Base-by-base conservation (phyloP, 805 yeast genomes). In the Lachancea waltii region DNA sequence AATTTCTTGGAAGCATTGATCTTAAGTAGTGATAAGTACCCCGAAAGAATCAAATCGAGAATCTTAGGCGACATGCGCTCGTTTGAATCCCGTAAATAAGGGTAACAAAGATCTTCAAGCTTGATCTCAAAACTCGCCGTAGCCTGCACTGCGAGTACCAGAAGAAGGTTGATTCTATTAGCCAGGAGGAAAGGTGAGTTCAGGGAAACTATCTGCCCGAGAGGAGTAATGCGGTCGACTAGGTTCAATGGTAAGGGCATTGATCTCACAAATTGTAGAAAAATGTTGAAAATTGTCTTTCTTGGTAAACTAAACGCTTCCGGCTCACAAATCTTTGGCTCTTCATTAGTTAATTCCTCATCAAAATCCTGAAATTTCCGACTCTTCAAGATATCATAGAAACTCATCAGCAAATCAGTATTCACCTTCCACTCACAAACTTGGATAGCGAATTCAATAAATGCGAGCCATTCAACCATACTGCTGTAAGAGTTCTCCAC, bases 331-430 rank as follows among this genome's bases (percentile, higher is more conserved):
- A 50, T 43, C 14, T 21, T 30, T 26, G 16, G 18, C 5, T 30
- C 17, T 18, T 30, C 23, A 4, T 20, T 11, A 5, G 11, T 9
- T 1, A 20, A 3, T 25, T 60, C 64, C 22, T 51, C 57, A 4
- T 35, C 35, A 38, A 51, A 60, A 30, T 60, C 54, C 16, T 41
- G 40, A 37, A 50, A 60, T 30, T 57, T 48, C 36, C 57, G 41
- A 16, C 33, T 47, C 28, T 54, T 58, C 27, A 55, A 53, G 5
- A 52, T 38, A 7, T 41, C 39, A 33, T 57, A 48, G 15, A 56
- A 31, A 8, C 28, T 33, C 41, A 79, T 73, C 19, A 85, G 62
- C 37, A 85, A 79, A 15, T 69, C 69, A 33, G 68, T 54, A 31
- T 55, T 56, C 13, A 70, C 43, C 15, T 43, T 51, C 69, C 67